Evolutionary conservation across 2,329 filamentous ascomycete genomes (phyloP), one percentile per base, ranked within the genome.

Genomic region (Biscogniauxia sp.): DNA sequence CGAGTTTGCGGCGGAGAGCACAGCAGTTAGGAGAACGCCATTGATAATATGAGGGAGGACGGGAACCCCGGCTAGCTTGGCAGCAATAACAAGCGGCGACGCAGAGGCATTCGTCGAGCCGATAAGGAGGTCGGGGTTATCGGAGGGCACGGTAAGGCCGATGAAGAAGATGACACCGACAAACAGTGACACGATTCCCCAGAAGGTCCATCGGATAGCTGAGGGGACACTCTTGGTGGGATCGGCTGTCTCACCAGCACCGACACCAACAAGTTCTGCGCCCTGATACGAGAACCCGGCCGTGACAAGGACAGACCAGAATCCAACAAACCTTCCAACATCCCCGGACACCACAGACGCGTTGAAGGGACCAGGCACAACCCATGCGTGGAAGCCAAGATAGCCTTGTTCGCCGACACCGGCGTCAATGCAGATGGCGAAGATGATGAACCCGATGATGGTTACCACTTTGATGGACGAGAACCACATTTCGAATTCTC

Each of bases 401-500:
- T 89, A 88, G n/a, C 88, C 88, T 64, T 91, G 79, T 17, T 85
- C 70, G 20, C 89, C 88, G 5, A 81, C 89, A 53, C 90, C 90
- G 2, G 88, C 88, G 70, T 91, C 88, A 76, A 93, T 82, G 74
- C 88, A 90, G 67, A 92, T 89, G 65, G 83, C 86, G 68, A 93
- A 91, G 71, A 93, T 87, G 78, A 91, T 83, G 78, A 93, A 91
- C 51, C 89, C 89, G 51, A 91, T 57, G 49, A 93, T 85, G 26
- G 89, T 91, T 55, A 92, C 68, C 59, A 93, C 88, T 75, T 94
- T 94, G 79, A 94, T 86, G 60, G 81, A 85, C 5, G 89, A 87
- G 67, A 93, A 87, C 84, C 88, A 92, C 76, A 93, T 91, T 73
- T 94, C 91, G 26, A 91, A 79, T 71, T 93, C 89, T 49, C 90